phyloP scores from a whole-genome alignment of 2,329 filamentous ascomycete genomes.

The Dichotomopilus funicola region DNA sequence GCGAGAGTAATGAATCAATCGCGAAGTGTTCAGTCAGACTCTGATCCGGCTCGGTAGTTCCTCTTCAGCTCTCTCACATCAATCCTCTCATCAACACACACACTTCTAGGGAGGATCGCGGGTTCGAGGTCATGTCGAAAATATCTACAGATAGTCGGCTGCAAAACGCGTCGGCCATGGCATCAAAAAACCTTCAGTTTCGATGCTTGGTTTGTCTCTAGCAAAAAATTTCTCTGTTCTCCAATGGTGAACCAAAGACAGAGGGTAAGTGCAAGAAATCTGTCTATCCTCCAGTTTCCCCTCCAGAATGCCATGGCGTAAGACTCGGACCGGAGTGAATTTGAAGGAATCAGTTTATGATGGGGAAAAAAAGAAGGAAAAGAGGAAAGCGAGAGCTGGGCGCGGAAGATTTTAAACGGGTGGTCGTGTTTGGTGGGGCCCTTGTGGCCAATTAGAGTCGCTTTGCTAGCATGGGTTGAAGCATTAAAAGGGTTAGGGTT shows the following conservation, averaged over 20 bases:
- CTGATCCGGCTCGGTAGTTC: too few relatives aligned
- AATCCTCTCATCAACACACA: too few relatives aligned
- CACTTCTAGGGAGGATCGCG: too few relatives aligned
- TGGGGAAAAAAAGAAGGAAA: conserved; percentile 29
- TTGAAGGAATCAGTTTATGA: conserved; percentile 45
- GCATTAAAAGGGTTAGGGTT: too few relatives aligned
- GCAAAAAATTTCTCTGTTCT: conserved; percentile 32
- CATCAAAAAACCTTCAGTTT: neutral
- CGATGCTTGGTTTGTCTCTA: conserved; percentile 23
- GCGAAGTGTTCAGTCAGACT: too few relatives aligned
- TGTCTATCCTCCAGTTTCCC: conserved; percentile 67
- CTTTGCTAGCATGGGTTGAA: too few relatives aligned
- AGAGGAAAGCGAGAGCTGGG: conserved; percentile 17
- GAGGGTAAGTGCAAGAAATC: conserved; percentile 46
- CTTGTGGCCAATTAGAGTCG: conserved; percentile 15
- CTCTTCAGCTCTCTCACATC: too few relatives aligned
- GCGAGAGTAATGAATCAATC: too few relatives aligned
- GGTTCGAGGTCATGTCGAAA: too few relatives aligned
- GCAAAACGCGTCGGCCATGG: neutral
- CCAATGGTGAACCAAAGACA: conserved; percentile 31
- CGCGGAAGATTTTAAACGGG: conserved; percentile 16
- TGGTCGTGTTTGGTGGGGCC: conserved; percentile 2
- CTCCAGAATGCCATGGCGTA: conserved; percentile 51
- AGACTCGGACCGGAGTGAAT: conserved; percentile 62
- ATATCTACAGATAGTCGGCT: too few relatives aligned